Evolutionary conservation across 805 yeast species (phyloP).

Genomic region (Wickerhamomyces silvicola): DNA sequence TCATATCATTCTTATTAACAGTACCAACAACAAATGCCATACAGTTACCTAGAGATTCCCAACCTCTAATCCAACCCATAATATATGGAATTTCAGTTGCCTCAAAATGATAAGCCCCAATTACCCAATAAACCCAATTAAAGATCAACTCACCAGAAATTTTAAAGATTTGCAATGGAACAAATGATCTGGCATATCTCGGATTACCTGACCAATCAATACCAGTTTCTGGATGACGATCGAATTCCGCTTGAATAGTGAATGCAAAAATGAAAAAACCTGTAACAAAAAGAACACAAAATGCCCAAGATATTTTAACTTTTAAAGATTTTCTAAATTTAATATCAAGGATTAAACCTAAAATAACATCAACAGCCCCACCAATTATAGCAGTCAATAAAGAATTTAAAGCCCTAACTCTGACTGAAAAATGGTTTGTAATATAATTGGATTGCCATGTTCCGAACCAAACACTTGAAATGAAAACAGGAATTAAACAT

Average conservation of each 20-base stretch:
- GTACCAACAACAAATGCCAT: conserved; percentile 18
- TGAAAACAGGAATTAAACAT: conserved; percentile 16
- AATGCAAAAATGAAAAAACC: conserved; percentile 19
- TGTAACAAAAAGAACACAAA: conserved; percentile 4
- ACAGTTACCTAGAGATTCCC: conserved; percentile 20
- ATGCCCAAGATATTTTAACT: conserved; percentile 16
- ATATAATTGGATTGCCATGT: conserved; percentile 21
- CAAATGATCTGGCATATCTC: conserved; percentile 12
- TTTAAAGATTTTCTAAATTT: conserved; percentile 7
- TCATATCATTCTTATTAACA: conserved; percentile 19
- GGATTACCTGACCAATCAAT: conserved; percentile 19
- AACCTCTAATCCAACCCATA: conserved; percentile 18
- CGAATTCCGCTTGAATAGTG: conserved; percentile 9
- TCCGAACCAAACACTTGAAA: conserved; percentile 16
- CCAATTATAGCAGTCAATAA: conserved; percentile 18
- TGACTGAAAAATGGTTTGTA: conserved; percentile 20
- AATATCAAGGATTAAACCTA: conserved; percentile 15
- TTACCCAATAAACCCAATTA: conserved; percentile 23
- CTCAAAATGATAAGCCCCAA: conserved; percentile 17
- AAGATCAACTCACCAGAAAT: conserved; percentile 18
- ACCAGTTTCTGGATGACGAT: conserved; percentile 5
- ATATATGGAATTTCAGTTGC: conserved; percentile 16
- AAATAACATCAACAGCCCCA: conserved; percentile 13
- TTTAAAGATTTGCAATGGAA: conserved; percentile 21
- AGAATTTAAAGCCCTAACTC: conserved; percentile 21